These are phyloP conservation scores for Combretum micranthum DNA, from an alignment of 345 rosid species.

Conservation along the genomic window DNA sequence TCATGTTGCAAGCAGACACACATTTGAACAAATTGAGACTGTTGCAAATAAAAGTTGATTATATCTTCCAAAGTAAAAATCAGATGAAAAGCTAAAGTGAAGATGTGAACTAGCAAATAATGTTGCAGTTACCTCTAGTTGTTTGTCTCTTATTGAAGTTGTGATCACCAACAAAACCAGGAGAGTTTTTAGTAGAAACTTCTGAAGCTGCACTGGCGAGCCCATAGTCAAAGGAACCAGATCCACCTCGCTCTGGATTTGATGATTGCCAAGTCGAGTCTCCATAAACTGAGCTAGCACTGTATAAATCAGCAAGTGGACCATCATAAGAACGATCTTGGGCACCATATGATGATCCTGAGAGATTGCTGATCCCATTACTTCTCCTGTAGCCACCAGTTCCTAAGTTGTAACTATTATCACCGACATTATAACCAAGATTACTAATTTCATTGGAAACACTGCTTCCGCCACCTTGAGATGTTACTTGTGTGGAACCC, in stretches of 20 bases:
- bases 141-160: constrained; percentile 49
- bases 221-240: constrained; percentile 40
- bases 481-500: constrained; percentile 19
- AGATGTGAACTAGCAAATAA: no score
- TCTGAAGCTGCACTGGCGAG: constrained; percentile 33
- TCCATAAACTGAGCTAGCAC: constrained; percentile 37
- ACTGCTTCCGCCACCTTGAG: no score
- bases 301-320: constrained; percentile 32
- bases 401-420: constrained; percentile 36
- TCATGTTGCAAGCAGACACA: no score
- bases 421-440: constrained; percentile 1
- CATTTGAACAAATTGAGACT: no score
- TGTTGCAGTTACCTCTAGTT: constrained; percentile 43
- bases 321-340: constrained; percentile 43
- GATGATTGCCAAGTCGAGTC: constrained; percentile 45
- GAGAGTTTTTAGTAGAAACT: constrained; percentile 38
- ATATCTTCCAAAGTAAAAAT: no score
- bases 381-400: constrained; percentile 42
- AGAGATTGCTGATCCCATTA: constrained; percentile 25
- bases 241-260: constrained; percentile 34
- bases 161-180: constrained; percentile 52
- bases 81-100: no score
- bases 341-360: constrained; percentile 34
- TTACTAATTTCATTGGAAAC: no score
- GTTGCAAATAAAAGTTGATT: no score